Percentiles rank a stretch among this genome's conserved stretches.
phyloP scores from a whole-genome alignment of 2,329 filamentous ascomycete species.

The Aspergillus persii region DNA sequence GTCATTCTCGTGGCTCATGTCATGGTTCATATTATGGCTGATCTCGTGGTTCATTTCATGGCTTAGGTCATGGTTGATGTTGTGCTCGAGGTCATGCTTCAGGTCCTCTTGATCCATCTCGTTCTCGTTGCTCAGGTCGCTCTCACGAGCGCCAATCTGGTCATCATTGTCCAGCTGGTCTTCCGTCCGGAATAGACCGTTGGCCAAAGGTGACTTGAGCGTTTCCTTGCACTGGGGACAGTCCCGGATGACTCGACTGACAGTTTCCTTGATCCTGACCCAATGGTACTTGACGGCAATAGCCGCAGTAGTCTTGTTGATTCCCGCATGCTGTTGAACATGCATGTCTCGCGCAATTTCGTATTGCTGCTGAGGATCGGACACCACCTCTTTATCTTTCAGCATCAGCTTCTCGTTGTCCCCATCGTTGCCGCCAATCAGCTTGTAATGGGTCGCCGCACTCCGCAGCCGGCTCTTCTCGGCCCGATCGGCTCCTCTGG shows the following conservation, averaged over 20 bases:
- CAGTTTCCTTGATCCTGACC: conserved; percentile 97
- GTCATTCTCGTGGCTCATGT: conserved; percentile 4
- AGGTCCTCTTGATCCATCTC: not conserved
- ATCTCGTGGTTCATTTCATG: not conserved
- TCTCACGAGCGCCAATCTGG: conserved; percentile 5
- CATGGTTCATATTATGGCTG: not conserved
- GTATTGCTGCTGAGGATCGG: conserved; percentile 84
- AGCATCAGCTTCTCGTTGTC: conserved; percentile 78
- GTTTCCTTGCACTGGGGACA: conserved; percentile 86
- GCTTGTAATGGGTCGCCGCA: conserved; percentile 92
- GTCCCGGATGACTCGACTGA: conserved; percentile 89
- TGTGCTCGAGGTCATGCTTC: not conserved
- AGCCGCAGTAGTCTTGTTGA: conserved; percentile 95
- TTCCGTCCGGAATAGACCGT: conserved; percentile 30
- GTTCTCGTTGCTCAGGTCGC: conserved; percentile 2
- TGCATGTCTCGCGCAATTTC: conserved; percentile 81
- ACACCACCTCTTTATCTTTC: conserved; percentile 96
- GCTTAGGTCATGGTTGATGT: not conserved
- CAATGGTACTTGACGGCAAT: conserved; percentile 96
- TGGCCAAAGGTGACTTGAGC: conserved; percentile 54
- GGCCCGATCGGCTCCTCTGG: conserved; percentile 85
- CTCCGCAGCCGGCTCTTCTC: conserved; percentile 93
- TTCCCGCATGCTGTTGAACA: conserved; percentile 75
- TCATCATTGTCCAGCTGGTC: conserved; percentile 14
- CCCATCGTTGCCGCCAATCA: conserved; percentile 54